Evolutionary conservation across 345 rosid genomes (phyloP).

Genomic region (Melaleuca alternifolia): DNA sequence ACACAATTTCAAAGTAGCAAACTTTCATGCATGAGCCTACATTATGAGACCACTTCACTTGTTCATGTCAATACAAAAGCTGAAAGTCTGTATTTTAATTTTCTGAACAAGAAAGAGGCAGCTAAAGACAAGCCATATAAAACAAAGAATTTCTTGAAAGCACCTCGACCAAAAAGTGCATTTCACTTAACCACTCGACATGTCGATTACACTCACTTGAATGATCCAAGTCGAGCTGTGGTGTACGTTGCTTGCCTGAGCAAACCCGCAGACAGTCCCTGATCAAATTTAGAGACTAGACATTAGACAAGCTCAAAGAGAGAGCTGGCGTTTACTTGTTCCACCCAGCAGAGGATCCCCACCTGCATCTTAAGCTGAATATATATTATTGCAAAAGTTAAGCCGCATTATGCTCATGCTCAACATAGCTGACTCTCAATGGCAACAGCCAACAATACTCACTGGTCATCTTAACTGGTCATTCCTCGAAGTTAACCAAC

Average conservation of each 20-base stretch:
- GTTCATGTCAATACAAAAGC: neutral
- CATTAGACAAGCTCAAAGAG: neutral
- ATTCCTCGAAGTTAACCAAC: neutral
- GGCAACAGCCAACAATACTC: neutral
- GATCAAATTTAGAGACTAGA: neutral
- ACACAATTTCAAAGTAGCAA: neutral
- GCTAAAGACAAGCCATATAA: neutral
- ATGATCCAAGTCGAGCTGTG: conserved; percentile 95
- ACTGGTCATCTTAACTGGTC: neutral
- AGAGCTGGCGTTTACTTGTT: neutral
- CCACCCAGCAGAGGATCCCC: neutral
- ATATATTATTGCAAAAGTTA: neutral
- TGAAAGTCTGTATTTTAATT: neutral
- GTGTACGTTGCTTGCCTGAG: conserved; percentile 98
- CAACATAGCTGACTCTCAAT: neutral
- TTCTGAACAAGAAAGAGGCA: neutral
- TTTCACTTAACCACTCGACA: neutral
- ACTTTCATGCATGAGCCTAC: neutral
- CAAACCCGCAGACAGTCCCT: conserved; percentile 97
- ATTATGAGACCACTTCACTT: neutral
- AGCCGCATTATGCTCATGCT: neutral
- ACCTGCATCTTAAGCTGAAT: neutral
- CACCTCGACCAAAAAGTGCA: neutral
- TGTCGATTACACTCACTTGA: conserved; percentile 44
- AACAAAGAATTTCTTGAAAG: neutral